Percentiles rank a stretch among this genome's conserved stretches.
Evolutionary conservation across 2,329 filamentous ascomycete genomes (phyloP).

Genomic region (Aureobasidium melanogenum): DNA sequence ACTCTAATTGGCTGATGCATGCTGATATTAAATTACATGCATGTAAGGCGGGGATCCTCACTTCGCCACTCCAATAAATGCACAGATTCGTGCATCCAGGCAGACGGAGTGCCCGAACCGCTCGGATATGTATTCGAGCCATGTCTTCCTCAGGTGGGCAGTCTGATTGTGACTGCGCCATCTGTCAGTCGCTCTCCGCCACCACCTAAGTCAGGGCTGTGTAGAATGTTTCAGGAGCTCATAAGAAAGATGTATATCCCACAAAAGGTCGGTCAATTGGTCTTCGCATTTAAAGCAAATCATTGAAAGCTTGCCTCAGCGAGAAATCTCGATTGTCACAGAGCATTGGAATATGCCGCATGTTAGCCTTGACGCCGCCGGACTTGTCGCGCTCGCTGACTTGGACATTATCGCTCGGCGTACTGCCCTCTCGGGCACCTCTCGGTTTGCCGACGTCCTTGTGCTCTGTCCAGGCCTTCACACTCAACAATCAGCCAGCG

Average conservation of each 20-base stretch:
- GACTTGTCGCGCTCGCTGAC: conserved; percentile 51
- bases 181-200: background rate
- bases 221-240: background rate
- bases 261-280: background rate
- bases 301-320: background rate
- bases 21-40: background rate
- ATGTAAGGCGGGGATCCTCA: background rate
- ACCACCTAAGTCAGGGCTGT: background rate
- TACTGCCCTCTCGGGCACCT: conserved; percentile 48
- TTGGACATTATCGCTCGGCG: conserved; percentile 47
- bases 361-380: conserved; percentile 32
- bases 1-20: background rate
- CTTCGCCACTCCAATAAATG: background rate
- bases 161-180: background rate
- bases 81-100: background rate
- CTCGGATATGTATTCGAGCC: background rate
- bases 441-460: conserved; percentile 48
- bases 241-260: conserved; percentile 4
- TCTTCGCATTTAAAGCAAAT: background rate
- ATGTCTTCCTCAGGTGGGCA: background rate
- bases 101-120: background rate
- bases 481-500: conserved; percentile 49
- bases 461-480: conserved; percentile 54
- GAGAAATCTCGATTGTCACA: background rate
- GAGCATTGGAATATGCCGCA: background rate